These are phyloP conservation scores for Crithidia fasciculata DNA, from an alignment of 208 protist species.

Conservation along the genomic window DNA sequence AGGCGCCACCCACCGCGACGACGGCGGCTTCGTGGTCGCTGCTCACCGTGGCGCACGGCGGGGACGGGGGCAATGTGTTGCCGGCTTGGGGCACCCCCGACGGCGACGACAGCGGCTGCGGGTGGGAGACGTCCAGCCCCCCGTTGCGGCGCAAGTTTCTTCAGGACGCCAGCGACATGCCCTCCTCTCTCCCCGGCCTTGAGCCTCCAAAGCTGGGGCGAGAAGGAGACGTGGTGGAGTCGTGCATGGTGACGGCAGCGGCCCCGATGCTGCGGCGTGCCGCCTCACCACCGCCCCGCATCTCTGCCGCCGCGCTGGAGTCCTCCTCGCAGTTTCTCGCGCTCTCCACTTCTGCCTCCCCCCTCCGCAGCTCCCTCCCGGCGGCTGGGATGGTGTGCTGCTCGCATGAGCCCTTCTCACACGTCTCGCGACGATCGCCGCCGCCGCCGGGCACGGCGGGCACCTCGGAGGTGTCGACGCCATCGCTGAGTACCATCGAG, in stretches of 20 bases:
- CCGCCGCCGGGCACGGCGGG: neutral
- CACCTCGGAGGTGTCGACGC: neutral
- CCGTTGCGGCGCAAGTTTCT: neutral
- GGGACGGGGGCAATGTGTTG: neutral
- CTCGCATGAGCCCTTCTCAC: conserved; percentile 23
- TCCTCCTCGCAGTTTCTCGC: conserved; percentile 26
- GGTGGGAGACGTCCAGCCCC: too few species aligned
- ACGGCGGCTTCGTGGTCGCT: neutral
- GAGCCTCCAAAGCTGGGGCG: neutral
- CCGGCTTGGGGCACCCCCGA: neutral
- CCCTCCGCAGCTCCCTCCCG: neutral
- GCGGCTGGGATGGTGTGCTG: neutral
- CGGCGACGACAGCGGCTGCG: neutral
- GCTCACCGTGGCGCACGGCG: neutral
- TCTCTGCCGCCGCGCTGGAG: conserved; percentile 20
- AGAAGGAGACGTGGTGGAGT: neutral
- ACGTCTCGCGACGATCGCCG: neutral
- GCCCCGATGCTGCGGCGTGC: neutral
- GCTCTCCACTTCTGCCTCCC: conserved; percentile 8
- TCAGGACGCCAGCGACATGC: neutral
- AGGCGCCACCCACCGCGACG: neutral
- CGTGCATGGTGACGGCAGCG: neutral
- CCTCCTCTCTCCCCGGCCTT: neutral
- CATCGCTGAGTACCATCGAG: neutral
- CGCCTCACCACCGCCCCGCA: neutral